These are phyloP conservation scores for Carex kokanica DNA, from an alignment of 176 grass and related monocot genomes.

Conservation along the genomic window DNA sequence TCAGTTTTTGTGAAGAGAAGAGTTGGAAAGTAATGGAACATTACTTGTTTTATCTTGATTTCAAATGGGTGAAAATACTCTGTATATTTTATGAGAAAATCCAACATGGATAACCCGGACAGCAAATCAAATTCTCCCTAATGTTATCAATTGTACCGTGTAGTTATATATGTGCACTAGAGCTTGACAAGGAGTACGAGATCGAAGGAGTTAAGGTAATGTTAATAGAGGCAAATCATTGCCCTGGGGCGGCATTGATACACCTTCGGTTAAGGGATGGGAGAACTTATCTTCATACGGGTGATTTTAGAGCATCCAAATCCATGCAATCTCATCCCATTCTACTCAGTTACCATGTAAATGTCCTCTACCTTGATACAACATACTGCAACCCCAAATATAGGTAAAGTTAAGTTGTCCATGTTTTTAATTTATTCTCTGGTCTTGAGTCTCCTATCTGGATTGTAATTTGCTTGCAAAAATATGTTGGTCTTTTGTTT, in stretches of 20 bases:
- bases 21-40: neutral
- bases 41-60: neutral
- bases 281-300: slow-evolving; percentile 57
- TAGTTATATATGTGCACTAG: slow-evolving; percentile 55
- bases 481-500: neutral
- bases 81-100: neutral
- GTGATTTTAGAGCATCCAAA: slow-evolving; percentile 72
- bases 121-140: neutral
- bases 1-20: neutral
- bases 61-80: neutral
- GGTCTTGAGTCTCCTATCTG: neutral
- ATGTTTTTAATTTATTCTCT: slow-evolving; percentile 24
- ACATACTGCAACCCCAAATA: slow-evolving; percentile 82
- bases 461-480: neutral
- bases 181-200: slow-evolving; percentile 56
- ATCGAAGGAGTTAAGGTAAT: slow-evolving; percentile 54
- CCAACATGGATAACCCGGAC: neutral
- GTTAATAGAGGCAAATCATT: slow-evolving; percentile 73
- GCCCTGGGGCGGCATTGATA: slow-evolving; percentile 70
- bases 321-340: slow-evolving; percentile 51
- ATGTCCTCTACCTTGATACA: slow-evolving; percentile 73
- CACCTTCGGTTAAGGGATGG: slow-evolving; percentile 49
- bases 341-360: slow-evolving; percentile 44
- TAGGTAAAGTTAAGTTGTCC: slow-evolving; percentile 36
- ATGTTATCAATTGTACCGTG: neutral